Conservation (phyloP, 2,329 filamentous ascomycete genomes). For the Microdochium trichocladiopsis region DNA sequence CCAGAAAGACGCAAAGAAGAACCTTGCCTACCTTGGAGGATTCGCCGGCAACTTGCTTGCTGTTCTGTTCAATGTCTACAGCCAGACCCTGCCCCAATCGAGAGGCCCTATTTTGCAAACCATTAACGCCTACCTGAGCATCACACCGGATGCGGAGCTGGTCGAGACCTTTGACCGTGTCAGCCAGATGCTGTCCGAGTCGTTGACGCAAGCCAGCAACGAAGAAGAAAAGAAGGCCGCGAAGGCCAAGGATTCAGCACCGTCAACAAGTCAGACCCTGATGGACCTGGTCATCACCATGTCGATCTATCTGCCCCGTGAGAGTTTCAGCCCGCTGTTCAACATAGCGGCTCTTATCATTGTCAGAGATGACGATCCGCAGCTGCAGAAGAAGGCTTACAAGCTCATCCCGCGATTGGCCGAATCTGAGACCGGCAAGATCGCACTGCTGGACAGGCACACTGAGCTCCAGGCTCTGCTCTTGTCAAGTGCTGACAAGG, state of each 20-base stretch:
- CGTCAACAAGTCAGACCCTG: constrained; percentile 86
- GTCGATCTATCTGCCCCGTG: constrained; percentile 81
- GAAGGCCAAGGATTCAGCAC: constrained; percentile 62
- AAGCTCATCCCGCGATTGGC: constrained; percentile 91
- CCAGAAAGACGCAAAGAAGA: constrained; percentile 67
- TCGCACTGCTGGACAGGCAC: constrained; percentile 70
- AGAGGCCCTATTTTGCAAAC: constrained; percentile 87
- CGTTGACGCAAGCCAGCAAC: constrained; percentile 51
- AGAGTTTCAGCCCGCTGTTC: constrained; percentile 81
- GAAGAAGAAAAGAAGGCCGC: constrained; percentile 55
- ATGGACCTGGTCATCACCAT: constrained; percentile 98
- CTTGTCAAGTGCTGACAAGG: constrained; percentile 72
- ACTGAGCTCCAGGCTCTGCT: constrained; percentile 77
- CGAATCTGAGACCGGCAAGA: constrained; percentile 68
- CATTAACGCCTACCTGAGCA: constrained; percentile 90
- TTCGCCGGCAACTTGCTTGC: constrained; percentile 87
- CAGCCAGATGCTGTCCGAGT: constrained; percentile 70
- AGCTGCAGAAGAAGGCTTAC: constrained; percentile 98
- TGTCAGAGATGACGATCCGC: constrained; percentile 74
- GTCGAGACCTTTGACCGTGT: constrained; percentile 86
- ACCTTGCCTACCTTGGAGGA: constrained; percentile 70
- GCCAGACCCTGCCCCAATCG: constrained; percentile 87
- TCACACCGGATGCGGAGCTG: constrained; percentile 71
- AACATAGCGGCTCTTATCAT: constrained; percentile 79
- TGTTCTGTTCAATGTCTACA: constrained; percentile 98